phyloP scores from a whole-genome alignment of 2,329 filamentous ascomycete genomes.

The Beauveria varroae region DNA sequence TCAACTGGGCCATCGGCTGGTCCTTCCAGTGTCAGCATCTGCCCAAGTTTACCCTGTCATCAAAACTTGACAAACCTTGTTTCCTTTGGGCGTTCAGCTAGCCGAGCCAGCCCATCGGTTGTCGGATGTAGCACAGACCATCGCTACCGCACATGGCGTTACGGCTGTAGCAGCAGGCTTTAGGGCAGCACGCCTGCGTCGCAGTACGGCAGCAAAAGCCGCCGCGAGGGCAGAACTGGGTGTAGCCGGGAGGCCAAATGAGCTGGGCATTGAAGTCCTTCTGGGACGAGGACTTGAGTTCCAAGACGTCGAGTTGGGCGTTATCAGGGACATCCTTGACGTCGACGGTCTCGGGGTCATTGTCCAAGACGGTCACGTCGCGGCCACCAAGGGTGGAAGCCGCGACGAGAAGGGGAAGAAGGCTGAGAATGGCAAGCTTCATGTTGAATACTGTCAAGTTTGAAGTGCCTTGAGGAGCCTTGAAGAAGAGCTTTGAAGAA shows the following conservation, averaged over 20 bases:
- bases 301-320: not conserved
- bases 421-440: not conserved
- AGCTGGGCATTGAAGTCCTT: no score
- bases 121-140: constrained; percentile 5
- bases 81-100: not conserved
- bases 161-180: constrained; percentile 5
- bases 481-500: no score
- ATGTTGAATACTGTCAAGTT: not conserved
- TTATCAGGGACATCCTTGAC: not conserved
- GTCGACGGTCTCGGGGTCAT: not conserved
- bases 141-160: not conserved
- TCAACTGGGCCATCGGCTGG: not conserved
- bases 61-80: not conserved
- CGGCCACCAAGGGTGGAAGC: not conserved
- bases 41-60: not conserved
- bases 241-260: constrained; percentile 1
- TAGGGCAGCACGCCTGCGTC: constrained; percentile 9
- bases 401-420: not conserved
- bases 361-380: not conserved
- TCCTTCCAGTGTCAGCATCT: not conserved
- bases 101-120: not conserved
- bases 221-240: constrained; percentile 5
- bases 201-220: constrained; percentile 7
- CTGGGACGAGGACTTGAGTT: not conserved
- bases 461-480: not conserved